phyloP scores from a whole-genome alignment of 1,284 basidiomycete genomes.

The Leccinum fuscescens region DNA sequence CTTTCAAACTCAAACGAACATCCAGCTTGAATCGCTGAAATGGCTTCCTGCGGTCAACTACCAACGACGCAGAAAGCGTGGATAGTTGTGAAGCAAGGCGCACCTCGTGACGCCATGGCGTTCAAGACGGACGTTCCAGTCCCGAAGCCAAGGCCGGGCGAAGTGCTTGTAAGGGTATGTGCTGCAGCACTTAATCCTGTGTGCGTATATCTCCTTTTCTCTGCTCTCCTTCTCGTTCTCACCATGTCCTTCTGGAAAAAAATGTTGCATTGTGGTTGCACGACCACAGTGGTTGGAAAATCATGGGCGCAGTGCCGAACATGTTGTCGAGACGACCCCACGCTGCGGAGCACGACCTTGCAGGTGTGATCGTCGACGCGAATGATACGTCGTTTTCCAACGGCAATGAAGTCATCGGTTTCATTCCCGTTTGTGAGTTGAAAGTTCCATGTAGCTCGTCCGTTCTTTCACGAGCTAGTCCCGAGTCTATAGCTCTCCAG shows the following conservation, averaged over 20 bases:
- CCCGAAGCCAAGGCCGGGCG: constrained; percentile 31
- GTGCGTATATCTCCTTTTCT: constrained; percentile 35
- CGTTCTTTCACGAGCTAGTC: neutral
- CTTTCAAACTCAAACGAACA: neutral
- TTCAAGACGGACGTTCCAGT: constrained; percentile 47
- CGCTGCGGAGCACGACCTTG: constrained; percentile 58
- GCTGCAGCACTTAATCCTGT: constrained; percentile 69
- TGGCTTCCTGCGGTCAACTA: constrained; percentile 4
- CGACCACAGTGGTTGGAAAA: constrained; percentile 51
- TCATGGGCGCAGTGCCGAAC: constrained; percentile 52
- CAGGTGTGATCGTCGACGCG: constrained; percentile 56
- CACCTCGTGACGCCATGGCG: constrained; percentile 45
- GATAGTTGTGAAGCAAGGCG: constrained; percentile 38
- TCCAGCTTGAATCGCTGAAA: neutral
- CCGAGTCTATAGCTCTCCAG: constrained; percentile 2
- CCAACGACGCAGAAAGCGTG: constrained; percentile 43
- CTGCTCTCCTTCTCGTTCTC: neutral
- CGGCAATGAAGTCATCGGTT: constrained; percentile 64
- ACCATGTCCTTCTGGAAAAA: neutral
- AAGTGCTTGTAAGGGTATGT: constrained; percentile 58
- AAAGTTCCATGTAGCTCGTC: too few species aligned
- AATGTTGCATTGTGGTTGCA: neutral
- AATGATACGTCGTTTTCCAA: constrained; percentile 49
- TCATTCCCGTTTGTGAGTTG: constrained; percentile 39
- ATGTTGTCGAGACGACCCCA: constrained; percentile 49